Percentiles rank a stretch among this genome's conserved stretches.
Evolutionary conservation across 106 monocot genomes (phyloP).

Genomic region (Iris macrosiphon): DNA sequence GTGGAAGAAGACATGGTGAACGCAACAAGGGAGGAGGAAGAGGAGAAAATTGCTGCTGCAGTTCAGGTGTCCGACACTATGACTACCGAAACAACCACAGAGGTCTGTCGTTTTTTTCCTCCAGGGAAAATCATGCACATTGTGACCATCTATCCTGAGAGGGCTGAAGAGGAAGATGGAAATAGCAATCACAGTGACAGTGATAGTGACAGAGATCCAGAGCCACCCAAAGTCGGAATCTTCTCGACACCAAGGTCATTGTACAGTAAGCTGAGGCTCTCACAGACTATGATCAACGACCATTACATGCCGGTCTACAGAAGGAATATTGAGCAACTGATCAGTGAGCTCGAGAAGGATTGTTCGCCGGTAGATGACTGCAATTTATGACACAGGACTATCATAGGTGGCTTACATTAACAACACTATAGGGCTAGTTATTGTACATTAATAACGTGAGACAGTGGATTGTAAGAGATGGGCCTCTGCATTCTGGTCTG

Average conservation of each 20-base stretch:
- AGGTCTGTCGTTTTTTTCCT: constrained; percentile 74
- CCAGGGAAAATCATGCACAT: constrained; percentile 94
- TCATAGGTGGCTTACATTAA: too few species aligned
- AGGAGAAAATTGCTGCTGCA: constrained; percentile 54
- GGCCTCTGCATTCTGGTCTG: too few species aligned
- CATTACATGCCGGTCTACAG: constrained; percentile 95
- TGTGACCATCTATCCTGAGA: constrained; percentile 26
- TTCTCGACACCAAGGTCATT: constrained; percentile 75
- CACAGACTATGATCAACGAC: constrained; percentile 79
- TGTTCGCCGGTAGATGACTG: background rate
- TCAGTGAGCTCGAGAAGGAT: constrained; percentile 49
- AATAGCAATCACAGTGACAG: background rate
- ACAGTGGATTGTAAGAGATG: too few species aligned
- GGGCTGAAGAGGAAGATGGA: constrained; percentile 4
- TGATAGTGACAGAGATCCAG: background rate
- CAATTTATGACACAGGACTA: background rate
- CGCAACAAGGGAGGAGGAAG: constrained; percentile 52
- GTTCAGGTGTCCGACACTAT: constrained; percentile 38
- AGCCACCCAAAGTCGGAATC: constrained; percentile 44
- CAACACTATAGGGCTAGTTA: too few species aligned
- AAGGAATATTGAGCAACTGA: constrained; percentile 74
- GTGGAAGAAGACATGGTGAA: constrained; percentile 5
- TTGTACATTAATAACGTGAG: too few species aligned
- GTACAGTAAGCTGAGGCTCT: constrained; percentile 87
- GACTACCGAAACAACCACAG: constrained; percentile 24